Conservation (phyloP, 257 asterid species). For the Plantago elongata region DNA sequence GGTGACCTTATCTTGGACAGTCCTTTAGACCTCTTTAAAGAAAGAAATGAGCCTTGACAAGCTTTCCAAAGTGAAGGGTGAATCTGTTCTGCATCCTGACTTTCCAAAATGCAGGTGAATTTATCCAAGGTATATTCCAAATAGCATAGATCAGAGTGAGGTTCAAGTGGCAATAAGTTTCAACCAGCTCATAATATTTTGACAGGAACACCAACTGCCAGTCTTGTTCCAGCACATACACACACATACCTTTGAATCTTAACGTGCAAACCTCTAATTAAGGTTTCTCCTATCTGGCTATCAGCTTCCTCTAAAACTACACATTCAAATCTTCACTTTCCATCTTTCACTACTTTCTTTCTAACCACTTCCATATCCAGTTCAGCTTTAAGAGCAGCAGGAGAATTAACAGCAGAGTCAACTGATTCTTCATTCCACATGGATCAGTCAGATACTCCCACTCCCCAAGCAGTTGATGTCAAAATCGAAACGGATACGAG, state of each 20-base stretch:
- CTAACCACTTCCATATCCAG: neutral
- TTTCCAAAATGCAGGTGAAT: no score
- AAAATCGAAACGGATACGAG: conserved; percentile 12
- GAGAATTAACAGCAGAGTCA: neutral
- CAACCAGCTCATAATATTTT: neutral
- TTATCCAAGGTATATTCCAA: no score
- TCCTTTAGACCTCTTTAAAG: no score
- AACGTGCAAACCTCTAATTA: conserved; percentile 13
- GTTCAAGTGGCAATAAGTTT: neutral
- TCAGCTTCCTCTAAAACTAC: conserved; percentile 1
- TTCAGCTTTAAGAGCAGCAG: neutral
- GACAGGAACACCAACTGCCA: conserved; percentile 1
- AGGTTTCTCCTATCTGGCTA: neutral
- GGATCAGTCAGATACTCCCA: conserved; percentile 10
- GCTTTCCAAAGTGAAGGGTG: no score
- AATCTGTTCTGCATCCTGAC: no score
- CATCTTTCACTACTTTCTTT: neutral
- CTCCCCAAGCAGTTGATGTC: conserved; percentile 8
- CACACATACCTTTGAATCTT: neutral
- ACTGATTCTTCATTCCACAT: neutral
- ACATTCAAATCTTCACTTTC: conserved; percentile 4
- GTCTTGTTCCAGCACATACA: no score
- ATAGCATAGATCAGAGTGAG: no score
- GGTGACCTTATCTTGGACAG: no score
- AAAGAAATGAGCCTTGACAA: no score